Evolutionary conservation across 1,284 basidiomycete species (phyloP), one percentile per base, ranked within the genome.

Genomic region (Spongiforma sp.): DNA sequence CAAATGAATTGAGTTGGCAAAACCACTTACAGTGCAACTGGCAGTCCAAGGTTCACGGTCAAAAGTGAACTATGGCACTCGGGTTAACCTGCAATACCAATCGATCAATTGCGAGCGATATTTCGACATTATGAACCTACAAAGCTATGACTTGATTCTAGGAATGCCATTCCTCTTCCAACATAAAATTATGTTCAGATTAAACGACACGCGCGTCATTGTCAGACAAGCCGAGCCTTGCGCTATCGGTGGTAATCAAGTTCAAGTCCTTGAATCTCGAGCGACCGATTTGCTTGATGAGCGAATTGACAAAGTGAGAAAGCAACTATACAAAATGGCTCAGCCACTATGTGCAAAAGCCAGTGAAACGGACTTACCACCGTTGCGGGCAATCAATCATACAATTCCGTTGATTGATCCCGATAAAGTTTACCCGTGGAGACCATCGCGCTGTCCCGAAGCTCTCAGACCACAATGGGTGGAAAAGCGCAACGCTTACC

Each of bases 361-460:
- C 0, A 65, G 53, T 1, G 69, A 76, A 0, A 78, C 75, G 0
- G 65, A 60, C 0, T 59, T 81, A 28, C 80, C 77, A 0, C 78
- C 76, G 0, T 46, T 80, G 0, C 55, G 69, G 0, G 72, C 60
- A 1, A 79, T 81, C 1, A 81, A 81, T 52, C 79, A 81, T 34
- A 30, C 46, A 0, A 79, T 80, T 0, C 77, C 76, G 0, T 30
- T 81, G 3, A 77, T 80, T 14, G 73, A 81, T 37, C 66, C 69
- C 12, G 58, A 53, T 0, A 71, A 71, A 14, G 58, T 72, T 0
- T 79, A 79, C 52, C 69, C 71, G 0, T 79, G 75, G 77, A 48
- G 69, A 1, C 69, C 73, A 0, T 71, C 73, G 0, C 12, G 62
- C 0, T 80, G 78, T 57, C 76, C 77, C 3, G 73, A 80, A 30